Conservation (phyloP, 176 grass and related monocot genomes). For the Cenchrus americanus region DNA sequence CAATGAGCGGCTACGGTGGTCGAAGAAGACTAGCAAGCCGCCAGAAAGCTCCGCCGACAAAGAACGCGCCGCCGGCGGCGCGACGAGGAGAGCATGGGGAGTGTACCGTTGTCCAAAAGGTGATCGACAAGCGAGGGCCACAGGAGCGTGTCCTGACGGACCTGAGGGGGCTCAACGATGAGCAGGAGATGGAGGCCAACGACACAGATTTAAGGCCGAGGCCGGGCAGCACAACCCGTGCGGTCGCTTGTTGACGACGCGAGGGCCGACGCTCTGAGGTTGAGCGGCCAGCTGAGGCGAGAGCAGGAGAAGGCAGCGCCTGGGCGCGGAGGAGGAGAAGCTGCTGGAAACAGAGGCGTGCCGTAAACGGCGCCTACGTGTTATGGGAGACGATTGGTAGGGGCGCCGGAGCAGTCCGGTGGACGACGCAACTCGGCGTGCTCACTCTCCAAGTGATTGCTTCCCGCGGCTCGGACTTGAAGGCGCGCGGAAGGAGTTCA, state of each 20-base stretch:
- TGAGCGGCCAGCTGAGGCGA: conserved; percentile 49
- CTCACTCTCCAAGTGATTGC: conserved; percentile 49
- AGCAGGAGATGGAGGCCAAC: conserved; percentile 48
- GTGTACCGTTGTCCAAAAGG: conserved; percentile 52
- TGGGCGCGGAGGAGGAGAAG: conserved; percentile 52
- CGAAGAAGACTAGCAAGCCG: conserved; percentile 46
- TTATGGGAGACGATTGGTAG: conserved; percentile 63
- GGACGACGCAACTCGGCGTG: conserved; percentile 48
- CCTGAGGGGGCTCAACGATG: conserved; percentile 59
- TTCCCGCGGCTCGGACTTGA: conserved; percentile 57
- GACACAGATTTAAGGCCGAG: conserved; percentile 63
- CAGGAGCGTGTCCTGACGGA: conserved; percentile 63
- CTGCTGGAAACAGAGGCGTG: conserved; percentile 45
- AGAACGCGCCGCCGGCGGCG: conserved; percentile 47
- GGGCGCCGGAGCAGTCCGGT: conserved; percentile 46
- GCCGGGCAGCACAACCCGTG: conserved; percentile 64
- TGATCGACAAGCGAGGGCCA: conserved; percentile 71
- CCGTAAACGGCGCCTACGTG: conserved; percentile 49
- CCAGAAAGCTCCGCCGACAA: conserved; percentile 36
- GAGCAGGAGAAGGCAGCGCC: conserved; percentile 57
- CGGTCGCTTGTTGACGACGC: conserved; percentile 56
- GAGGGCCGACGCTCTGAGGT: conserved; percentile 45
- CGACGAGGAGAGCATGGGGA: conserved; percentile 39
- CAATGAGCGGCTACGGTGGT: conserved; percentile 48
- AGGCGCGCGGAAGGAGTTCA: conserved; percentile 57